Evolutionary conservation across 495 filamentous ascomycete species (phyloP), one percentile per base, ranked within the genome.

Genomic region (Penicillium dipodomyicola): DNA sequence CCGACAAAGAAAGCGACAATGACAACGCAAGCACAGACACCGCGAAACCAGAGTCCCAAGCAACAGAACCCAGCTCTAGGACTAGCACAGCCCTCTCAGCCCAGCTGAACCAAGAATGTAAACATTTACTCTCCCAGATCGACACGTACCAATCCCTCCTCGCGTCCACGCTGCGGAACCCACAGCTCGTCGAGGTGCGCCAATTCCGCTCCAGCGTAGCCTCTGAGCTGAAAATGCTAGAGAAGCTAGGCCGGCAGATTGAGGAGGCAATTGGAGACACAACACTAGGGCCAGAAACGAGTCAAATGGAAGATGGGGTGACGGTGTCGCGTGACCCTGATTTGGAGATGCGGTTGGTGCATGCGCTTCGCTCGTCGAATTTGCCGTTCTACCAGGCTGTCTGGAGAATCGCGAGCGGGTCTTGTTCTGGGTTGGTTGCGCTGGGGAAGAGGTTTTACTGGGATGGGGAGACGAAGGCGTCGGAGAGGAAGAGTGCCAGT

Each of bases 381-480:
- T 43, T 86, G 30, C 76, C 79, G 0, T 85, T 83, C 55, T 83
- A 82, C 56, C 67, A 74, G 46, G 71, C 80, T 32, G 76, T 86
- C 3, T 86, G 83, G 83, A 64, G 63, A 8, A 73, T 81, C 52
- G 78, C 79, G 43, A 80, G 77, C 46, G 57, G 58, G 6, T 74
- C 71, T 22, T 81, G 77, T 62, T 58, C 57, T 33, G 74, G 78
- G n/a, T 45, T 86, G n/a, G 69, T 79, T 19, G 73, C 76, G 25
- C 71, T 86, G 52, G 67, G 76, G 47, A 82, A 79, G 59, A 67
- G 80, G 30, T 84, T 84, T 54, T 81, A 84, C 52, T 83, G 79
- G 78, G 75, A 77, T 42, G 47, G 50, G n/a, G 67, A 60, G 39
- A 58, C 32, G 29, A 61, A 58, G 19, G 35, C 49, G 40, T 35